Conservation (phyloP, 805 yeast species). For the Nakazawaea ishiwadae region DNA sequence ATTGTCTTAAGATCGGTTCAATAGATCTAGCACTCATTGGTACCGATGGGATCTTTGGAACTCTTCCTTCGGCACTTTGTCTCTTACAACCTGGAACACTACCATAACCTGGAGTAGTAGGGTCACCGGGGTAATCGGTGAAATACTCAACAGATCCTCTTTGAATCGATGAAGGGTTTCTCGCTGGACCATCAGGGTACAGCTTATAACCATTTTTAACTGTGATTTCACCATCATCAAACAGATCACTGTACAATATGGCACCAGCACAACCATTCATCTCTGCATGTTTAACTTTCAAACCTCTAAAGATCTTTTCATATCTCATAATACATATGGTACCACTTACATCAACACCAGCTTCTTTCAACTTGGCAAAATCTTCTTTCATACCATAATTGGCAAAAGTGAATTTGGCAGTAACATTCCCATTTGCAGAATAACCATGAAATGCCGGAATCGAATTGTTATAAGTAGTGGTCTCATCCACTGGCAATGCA, state of each 20-base stretch:
- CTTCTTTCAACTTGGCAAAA: conserved; percentile 35
- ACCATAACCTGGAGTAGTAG: conserved; percentile 72
- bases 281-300: conserved; percentile 60
- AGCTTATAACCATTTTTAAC: conserved; percentile 48
- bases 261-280: conserved; percentile 59
- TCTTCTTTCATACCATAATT: conserved; percentile 59
- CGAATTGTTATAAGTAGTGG: conserved; percentile 31
- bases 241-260: conserved; percentile 51
- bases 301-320: conserved; percentile 45
- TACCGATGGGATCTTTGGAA: conserved; percentile 51
- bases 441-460: conserved; percentile 58
- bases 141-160: conserved; percentile 57
- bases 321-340: conserved; percentile 57
- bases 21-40: conserved; percentile 43
- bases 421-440: conserved; percentile 59
- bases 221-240: conserved; percentile 55
- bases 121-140: conserved; percentile 67
- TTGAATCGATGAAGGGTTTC: conserved; percentile 56
- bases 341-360: conserved; percentile 41
- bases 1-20: conserved; percentile 31
- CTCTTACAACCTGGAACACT: conserved; percentile 40
- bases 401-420: conserved; percentile 50
- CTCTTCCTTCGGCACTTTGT: conserved; percentile 32
- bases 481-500: conserved; percentile 33
- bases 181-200: conserved; percentile 64